phyloP scores from a whole-genome alignment of 371 early-diverging fungal genomes.

The Rhizopus arrhizus region DNA sequence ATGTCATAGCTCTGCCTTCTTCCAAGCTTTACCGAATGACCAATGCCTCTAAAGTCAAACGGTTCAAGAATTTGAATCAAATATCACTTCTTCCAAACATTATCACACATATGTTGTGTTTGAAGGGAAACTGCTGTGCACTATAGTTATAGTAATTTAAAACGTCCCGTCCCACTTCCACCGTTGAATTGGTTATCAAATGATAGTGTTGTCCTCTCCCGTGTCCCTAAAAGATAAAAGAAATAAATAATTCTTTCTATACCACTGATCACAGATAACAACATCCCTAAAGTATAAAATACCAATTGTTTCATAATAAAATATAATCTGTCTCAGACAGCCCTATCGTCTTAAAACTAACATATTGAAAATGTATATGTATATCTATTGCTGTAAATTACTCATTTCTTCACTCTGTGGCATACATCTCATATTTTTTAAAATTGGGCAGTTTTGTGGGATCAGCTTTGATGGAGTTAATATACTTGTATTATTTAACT shows the following conservation, averaged over 20 bases:
- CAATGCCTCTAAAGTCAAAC: conserved; percentile 15
- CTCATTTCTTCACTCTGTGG: no score
- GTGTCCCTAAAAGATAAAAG: conserved; percentile 15
- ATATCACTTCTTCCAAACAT: conserved; percentile 21
- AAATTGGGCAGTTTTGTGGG: background rate
- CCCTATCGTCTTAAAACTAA: no score
- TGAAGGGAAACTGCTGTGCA: conserved; percentile 14
- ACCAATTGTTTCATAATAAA: no score
- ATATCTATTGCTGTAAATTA: no score
- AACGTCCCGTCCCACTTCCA: conserved; percentile 17
- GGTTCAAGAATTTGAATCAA: conserved; percentile 19
- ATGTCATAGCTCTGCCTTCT: conserved; percentile 17
- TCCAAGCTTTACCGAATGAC: conserved; percentile 24
- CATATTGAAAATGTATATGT: no score
- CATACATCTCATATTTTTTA: no score
- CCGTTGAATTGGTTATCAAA: conserved; percentile 12
- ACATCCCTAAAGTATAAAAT: conserved; percentile 4
- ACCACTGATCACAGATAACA: conserved; percentile 11
- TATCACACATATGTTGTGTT: conserved; percentile 17
- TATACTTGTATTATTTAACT: no score
- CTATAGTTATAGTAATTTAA: conserved; percentile 15
- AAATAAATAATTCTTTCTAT: conserved; percentile 13
- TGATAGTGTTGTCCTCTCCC: conserved; percentile 10
- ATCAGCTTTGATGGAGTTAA: no score
- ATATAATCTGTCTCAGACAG: no score